Conservation (phyloP, 768 basidiomycete genomes). For the Termitomyces sp. region DNA sequence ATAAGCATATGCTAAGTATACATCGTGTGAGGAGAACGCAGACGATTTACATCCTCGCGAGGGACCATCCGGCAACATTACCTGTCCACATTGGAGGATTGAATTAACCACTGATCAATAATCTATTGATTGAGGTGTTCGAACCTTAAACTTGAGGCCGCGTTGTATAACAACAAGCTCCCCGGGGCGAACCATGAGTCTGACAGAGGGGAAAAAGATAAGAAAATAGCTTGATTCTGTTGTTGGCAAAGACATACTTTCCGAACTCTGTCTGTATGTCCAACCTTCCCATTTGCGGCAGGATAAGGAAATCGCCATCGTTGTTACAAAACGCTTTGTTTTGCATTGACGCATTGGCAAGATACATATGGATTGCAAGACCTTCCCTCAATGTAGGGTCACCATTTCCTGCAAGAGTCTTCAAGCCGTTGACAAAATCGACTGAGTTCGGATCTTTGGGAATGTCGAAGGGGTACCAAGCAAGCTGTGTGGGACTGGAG, state of each 20-base stretch:
- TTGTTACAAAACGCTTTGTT: slow-evolving; percentile 59
- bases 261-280: slow-evolving; percentile 72
- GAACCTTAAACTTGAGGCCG: slow-evolving; percentile 67
- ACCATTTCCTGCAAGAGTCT: slow-evolving; percentile 62
- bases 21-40: too few species aligned
- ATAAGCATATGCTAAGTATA: background rate
- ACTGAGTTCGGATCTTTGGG: slow-evolving; percentile 37
- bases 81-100: slow-evolving; percentile 21
- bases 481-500: slow-evolving; percentile 59
- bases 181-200: slow-evolving; percentile 60
- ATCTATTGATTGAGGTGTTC: background rate
- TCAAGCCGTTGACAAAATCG: slow-evolving; percentile 57
- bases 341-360: slow-evolving; percentile 57
- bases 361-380: slow-evolving; percentile 60
- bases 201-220: slow-evolving; percentile 17
- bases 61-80: slow-evolving; percentile 53
- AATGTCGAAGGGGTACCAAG: slow-evolving; percentile 61
- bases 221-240: background rate
- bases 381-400: slow-evolving; percentile 63
- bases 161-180: slow-evolving; percentile 65
- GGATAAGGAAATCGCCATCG: slow-evolving; percentile 65
- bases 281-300: slow-evolving; percentile 61
- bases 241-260: slow-evolving; percentile 35
- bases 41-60: slow-evolving; percentile 52
- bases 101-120: background rate